phyloP scores from a whole-genome alignment of 2,329 filamentous ascomycete genomes.

The Ceratocystis cubensis region DNA sequence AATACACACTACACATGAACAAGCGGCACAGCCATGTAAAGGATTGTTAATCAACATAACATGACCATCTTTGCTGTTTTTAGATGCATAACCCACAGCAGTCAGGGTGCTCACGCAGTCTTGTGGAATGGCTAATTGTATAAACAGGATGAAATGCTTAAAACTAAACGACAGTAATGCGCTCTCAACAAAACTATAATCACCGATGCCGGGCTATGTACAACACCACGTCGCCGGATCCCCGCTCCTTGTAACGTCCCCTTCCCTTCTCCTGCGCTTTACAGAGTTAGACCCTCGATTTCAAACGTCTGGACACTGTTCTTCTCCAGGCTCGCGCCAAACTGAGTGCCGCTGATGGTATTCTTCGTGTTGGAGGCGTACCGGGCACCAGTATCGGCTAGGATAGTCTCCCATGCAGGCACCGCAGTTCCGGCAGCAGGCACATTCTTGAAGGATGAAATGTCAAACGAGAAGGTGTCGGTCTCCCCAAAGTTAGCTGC shows the following conservation, averaged over 20 bases:
- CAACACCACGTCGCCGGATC: neutral
- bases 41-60: too few species aligned
- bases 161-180: neutral
- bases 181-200: neutral
- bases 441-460: constrained; percentile 28
- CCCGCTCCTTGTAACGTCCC: too few species aligned
- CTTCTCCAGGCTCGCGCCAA: constrained; percentile 29
- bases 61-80: too few species aligned
- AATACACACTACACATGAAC: too few species aligned
- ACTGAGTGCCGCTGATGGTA: constrained; percentile 28
- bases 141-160: neutral
- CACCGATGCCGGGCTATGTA: neutral
- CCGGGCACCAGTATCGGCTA: constrained; percentile 28
- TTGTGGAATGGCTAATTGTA: neutral
- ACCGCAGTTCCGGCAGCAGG: constrained; percentile 28
- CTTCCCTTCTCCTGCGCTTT: neutral
- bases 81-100: too few species aligned
- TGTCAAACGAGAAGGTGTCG: constrained; percentile 31
- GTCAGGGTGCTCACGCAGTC: too few species aligned
- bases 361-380: constrained; percentile 29
- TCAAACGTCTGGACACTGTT: constrained; percentile 32
- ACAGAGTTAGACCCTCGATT: constrained; percentile 26
- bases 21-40: too few species aligned
- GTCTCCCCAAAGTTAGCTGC: constrained; percentile 31
- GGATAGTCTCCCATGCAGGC: constrained; percentile 29